Percentiles rank a stretch among this genome's conserved stretches.
phyloP scores from a whole-genome alignment of 78 protist genomes.

The Goniomonas avonlea region DNA sequence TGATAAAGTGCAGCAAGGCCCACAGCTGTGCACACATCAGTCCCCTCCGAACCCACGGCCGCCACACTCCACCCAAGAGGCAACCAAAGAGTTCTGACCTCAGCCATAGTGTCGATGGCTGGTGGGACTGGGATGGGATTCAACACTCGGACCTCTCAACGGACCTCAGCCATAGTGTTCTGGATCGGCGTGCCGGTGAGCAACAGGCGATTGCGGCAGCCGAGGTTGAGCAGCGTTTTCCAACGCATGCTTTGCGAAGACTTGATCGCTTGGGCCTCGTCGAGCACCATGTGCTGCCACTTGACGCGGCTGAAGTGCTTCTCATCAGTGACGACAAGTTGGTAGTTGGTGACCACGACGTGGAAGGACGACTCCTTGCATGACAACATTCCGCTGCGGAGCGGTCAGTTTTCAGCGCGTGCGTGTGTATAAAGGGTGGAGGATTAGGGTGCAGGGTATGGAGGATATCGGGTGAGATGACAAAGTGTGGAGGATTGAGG shows the following conservation, averaged over 20 bases:
- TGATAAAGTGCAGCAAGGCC: constrained; percentile 87
- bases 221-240: constrained; percentile 62
- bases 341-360: constrained; percentile 45
- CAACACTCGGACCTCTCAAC: no score
- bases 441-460: no score
- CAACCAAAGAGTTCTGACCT: no score
- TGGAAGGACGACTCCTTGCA: constrained; percentile 22
- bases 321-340: constrained; percentile 45
- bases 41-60: background rate
- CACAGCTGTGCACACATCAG: constrained; percentile 48
- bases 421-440: no score
- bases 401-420: no score
- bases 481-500: background rate
- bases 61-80: no score
- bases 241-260: constrained; percentile 51
- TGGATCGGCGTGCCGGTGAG: constrained; percentile 93
- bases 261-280: constrained; percentile 96
- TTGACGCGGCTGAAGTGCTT: constrained; percentile 52
- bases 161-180: constrained; percentile 61
- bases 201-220: constrained; percentile 79
- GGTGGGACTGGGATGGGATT: no score
- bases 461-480: background rate
- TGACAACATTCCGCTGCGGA: no score
- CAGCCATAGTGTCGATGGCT: no score
- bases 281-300: constrained; percentile 86